Base-by-base conservation (phyloP, 2,329 filamentous ascomycete species). In the Colletotrichum musicola region DNA sequence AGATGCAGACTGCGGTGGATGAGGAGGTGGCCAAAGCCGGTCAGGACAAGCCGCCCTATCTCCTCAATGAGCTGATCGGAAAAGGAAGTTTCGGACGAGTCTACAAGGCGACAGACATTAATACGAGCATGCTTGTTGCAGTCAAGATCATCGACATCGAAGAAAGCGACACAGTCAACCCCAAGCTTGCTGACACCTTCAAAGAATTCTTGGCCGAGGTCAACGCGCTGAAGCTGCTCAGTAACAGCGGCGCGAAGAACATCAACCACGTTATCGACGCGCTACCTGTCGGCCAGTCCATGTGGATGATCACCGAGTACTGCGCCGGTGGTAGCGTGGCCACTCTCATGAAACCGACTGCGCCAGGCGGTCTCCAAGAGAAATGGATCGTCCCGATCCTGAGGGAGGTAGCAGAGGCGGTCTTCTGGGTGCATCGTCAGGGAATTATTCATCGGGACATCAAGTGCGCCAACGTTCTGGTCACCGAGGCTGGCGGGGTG, bases 231-330 rank as follows among this genome's bases (percentile, higher is more conserved):
- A 89, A 93, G 74, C 84, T 92, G 66, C 84, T 97, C 59, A 90
- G 91, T 74, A 90, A 93, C 72, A 92, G 87, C 72, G 91, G 90
- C 55, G 93, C 93, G 18, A 87, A 88, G 72, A 95, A 95, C 75
- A 90, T 97, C 80, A 96, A 95, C 77, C 87, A 90, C 73, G 91
- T 95, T 59, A 90, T 95, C 73, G 93, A 95, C 72, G 92, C 92
- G 4, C 85, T 95, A 20, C 89, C 92, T 9, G 89, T 95, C 44
- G 92, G 92, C 49, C 90, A 92, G 73, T 89, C 93, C 69, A 90
- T 97, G 82, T 97, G 93, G 93, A 93, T 96, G 83, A 89, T 96
- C 64, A 95, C 92, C 68, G 93, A 96, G 80, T 94, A 95, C 78
- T 95, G 93, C 74, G 92, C 92, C 6, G 93, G 93, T 70, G 93